Base-by-base conservation (phyloP, 495 filamentous ascomycete genomes). In the Glonium stellatum region DNA sequence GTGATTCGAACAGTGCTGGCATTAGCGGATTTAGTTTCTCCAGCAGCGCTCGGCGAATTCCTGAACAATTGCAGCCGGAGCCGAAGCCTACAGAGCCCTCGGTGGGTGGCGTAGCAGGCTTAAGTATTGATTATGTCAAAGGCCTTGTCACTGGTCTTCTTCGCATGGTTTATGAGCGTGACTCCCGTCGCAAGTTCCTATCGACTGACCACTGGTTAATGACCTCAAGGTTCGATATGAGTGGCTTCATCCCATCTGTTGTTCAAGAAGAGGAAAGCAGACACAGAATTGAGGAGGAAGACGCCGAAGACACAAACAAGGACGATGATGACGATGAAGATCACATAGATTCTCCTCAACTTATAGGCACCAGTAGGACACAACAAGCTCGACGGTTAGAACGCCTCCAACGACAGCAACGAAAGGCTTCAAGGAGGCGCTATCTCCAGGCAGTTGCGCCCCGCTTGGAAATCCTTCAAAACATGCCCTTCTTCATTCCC, bases 401-500 rank as follows among this genome's bases (percentile, higher is more conserved):
- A 58, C 73, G 77, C 54, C 73, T 86, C 37, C 79, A 80, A 60
- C 76, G 79, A 31, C 76, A 81, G 52, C 86, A 87, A 70, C 80
- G 82, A 58, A 84, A 82, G 66, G 80, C 78, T 21, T 82, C 82
- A 13, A 77, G 85, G 6, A 79, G 84, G 51, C 83, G 86, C 59
- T 78, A 87, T 47, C 74, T 93, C 13, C 87, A 90, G 22, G 77
- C 84, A 22, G 84, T 95, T 36, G 87, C 87, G 1, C 92, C 95
- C 1, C 82, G 90, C 60, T 77, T 96, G 9, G 91, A 97, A 72
- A 89, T 99, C 13, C 74, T 99, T 34, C 85, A 90, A 49, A 92
- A 97, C 67, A 92, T 99, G 87, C 95, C 93, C 0, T 99, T 97
- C 67, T 88, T 92, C 64, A 95, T 97, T 55, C 93, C 93, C 0